Evolutionary conservation across 805 yeast species (phyloP), one percentile per base, ranked within the genome.

Genomic region (Candida alai): DNA sequence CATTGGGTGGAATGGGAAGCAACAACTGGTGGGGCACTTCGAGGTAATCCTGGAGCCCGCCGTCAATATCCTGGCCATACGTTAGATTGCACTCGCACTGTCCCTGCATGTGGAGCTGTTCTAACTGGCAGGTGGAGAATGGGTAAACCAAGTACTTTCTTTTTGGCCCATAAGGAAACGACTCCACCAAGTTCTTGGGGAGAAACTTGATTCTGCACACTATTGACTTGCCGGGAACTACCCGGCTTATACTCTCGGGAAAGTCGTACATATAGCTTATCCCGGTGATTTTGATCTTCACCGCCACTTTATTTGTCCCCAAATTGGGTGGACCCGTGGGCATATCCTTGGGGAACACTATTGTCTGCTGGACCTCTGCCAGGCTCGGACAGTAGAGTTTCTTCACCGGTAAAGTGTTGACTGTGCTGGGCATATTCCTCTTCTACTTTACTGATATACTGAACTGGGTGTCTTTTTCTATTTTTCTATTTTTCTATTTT

Each of bases 21-120:
- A 64, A 43, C 15, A 50, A 37, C 19, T 49, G 32, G 12, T 47
- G 44, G 0, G 67, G 60, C 3, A 65, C 46, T 23, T 52, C 48
- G 19, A 65, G 40, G 37, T 40, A 58, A 28, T 65, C 68, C 41
- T 64, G 70, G 13, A 65, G 42, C 3, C 70, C 70, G 6, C 71
- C 71, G 31, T 64, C 59, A 4, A 65, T 30, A 30, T 57, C 58
- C 9, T 33, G 36, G 2, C 71, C 71, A 42, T 58, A 60, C 5
- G 49, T 51, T 31, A 51, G 45, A 19, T 42, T 35, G 4, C 35
- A 31, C 3, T 42, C 16, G 35, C 71, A 65, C 4, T 15, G 5
- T 13, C 22, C 11, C 6, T 19, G 23, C 5, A 8, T 5, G 3
- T 29, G 19, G 8, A 34, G 17, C 22, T 35, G 40, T 35, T 61